Evolutionary conservation across 495 filamentous ascomycete genomes (phyloP), one percentile per base, ranked within the genome.

Genomic region (Tuber calosporum): DNA sequence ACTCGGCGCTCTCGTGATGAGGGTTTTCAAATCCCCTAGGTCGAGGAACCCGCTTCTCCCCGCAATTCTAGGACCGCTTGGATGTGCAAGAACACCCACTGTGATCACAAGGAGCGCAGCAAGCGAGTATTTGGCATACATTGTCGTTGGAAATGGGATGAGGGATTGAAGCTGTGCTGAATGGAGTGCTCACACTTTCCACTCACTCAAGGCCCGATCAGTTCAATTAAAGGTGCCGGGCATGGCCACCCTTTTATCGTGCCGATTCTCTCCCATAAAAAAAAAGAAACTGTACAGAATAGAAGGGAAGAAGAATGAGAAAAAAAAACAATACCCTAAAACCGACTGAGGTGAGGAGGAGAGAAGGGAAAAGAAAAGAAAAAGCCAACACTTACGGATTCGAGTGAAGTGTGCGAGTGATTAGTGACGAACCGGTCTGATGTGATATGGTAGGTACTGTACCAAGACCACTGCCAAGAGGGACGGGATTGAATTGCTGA

Each of bases 41-140:
- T 78, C 66, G 15, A 78, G 26, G n/a, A 42, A 78, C 43, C 76
- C 76, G 39, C 38, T 68, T 20, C 76, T 62, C 5, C 53, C 53
- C 13, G 53, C 53, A 34, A 62, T 62, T 62, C 53, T 62, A 4
- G 53, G 53, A 62, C 53, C 53, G 26, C 53, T 15, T 13, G 53
- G 39, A 39, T 37, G 38, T 37, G 26, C 34, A 3, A 58, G 38
- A 36, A 70, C 42, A 26, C 42, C 34, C 26, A 43, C 15, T 70
- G 26, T 62, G 1, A 26, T 62, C 53, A 5, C 53, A 4, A 62
- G 53, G 53, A 62, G 53, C 26, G 53, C 53, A 30, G 53, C 53
- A 62, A 62, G 53, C 2, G 53, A 62, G 53, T 62, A 62, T 62
- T 62, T 62, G 26, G 53, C 53, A 13, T 30, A 62, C 53, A 62